These are phyloP conservation scores for Pyricularia sp. DNA, from an alignment of 2,329 filamentous ascomycete species.

Conservation along the genomic window DNA sequence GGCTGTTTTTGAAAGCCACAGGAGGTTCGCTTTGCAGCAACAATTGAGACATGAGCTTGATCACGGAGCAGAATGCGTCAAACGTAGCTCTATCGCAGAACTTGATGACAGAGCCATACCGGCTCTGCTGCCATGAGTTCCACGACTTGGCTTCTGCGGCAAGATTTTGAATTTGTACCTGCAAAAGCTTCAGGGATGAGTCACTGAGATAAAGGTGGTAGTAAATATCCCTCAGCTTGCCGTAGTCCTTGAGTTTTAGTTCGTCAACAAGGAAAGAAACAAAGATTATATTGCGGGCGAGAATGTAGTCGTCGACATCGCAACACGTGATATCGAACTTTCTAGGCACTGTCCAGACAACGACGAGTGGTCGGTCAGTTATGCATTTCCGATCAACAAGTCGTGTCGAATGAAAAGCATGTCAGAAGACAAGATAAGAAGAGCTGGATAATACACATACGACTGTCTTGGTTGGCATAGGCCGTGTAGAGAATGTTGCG, in stretches of 20 bases:
- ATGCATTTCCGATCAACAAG: not conserved
- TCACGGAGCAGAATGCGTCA: conserved; percentile 17
- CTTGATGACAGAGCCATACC: conserved; percentile 33
- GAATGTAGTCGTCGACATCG: conserved; percentile 37
- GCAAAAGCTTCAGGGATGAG: conserved; percentile 24
- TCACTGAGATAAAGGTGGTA: conserved; percentile 40
- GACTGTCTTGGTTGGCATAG: conserved; percentile 29
- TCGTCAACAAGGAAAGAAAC: conserved; percentile 40
- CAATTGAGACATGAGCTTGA: not conserved
- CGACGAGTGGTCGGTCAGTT: not conserved
- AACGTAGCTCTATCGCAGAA: conserved; percentile 42
- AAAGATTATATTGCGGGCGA: conserved; percentile 46
- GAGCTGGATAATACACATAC: conserved; percentile 16
- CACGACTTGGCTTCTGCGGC: conserved; percentile 24
- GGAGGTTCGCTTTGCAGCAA: not conserved
- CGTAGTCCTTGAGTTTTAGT: conserved; percentile 12
- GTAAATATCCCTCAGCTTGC: conserved; percentile 42
- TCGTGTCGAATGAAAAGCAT: not conserved
- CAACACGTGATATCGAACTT: conserved; percentile 48
- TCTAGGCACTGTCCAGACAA: conserved; percentile 19
- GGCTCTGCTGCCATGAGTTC: conserved; percentile 31
- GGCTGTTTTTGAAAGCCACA: conserved; percentile 23
- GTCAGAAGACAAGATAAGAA: not conserved
- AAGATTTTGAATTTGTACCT: conserved; percentile 33
- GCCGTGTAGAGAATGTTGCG: conserved; percentile 46